A percentile compares a stretch with the other conserved stretches of the same genome.
Evolutionary conservation across 306 rosid species (phyloP).

Genomic region (Lathyrus aphaca): DNA sequence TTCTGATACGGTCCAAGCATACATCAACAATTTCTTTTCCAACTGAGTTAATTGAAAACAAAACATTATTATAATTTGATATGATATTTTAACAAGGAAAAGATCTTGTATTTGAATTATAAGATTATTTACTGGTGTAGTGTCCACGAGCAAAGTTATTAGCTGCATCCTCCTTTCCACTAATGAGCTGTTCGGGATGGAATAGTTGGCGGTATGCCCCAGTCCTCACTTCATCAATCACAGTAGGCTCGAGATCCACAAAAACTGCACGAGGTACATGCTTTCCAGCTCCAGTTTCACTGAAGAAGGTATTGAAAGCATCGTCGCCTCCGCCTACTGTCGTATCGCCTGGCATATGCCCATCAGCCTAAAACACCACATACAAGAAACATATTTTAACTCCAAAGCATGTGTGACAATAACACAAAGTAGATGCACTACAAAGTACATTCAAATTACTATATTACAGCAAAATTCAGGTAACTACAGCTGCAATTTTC

Average conservation of each 20-base stretch:
- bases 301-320: conserved; percentile 86
- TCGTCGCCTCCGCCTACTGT: conserved; percentile 64
- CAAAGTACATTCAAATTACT: not conserved
- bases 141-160: conserved; percentile 93
- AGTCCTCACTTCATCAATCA: conserved; percentile 63
- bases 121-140: conserved; percentile 60
- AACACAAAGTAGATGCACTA: not conserved
- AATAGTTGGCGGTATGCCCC: conserved; percentile 69
- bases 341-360: conserved; percentile 75
- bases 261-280: conserved; percentile 83
- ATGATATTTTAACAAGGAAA: not conserved
- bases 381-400: not conserved
- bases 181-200: conserved; percentile 87
- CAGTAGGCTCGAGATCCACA: conserved; percentile 90
- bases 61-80: not conserved
- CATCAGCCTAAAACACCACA: conserved; percentile 58
- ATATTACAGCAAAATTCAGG: not conserved
- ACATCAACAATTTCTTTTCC: conserved; percentile 88
- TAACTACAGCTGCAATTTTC: not conserved
- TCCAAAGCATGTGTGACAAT: not conserved
- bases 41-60: conserved; percentile 44
- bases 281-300: conserved; percentile 88
- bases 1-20: conserved; percentile 82
- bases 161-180: conserved; percentile 89
- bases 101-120: not conserved